These are phyloP conservation scores for Fomitopsis betulina DNA, from an alignment of 1,284 basidiomycete genomes.

Conservation along the genomic window DNA sequence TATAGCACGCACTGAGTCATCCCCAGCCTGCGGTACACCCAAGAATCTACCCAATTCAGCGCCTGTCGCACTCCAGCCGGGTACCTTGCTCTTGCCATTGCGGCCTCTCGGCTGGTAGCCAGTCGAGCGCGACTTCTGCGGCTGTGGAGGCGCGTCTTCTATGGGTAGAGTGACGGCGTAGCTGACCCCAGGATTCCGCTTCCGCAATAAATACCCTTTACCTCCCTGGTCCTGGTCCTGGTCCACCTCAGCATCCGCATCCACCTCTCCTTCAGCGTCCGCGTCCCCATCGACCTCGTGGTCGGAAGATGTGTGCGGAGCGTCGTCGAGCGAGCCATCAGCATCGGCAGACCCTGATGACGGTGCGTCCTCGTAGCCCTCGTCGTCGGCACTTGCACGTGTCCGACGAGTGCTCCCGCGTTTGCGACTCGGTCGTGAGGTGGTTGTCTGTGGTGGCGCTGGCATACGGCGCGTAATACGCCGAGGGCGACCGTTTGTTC, in stretches of 20 bases:
- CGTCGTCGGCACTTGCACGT: slow-evolving; percentile 36
- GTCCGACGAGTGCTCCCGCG: slow-evolving; percentile 20
- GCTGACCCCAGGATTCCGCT: slow-evolving; percentile 57
- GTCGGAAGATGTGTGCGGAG: slow-evolving; percentile 43
- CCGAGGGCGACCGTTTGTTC: slow-evolving; percentile 15
- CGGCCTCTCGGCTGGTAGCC: slow-evolving; percentile 27
- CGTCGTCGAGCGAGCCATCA: slow-evolving; percentile 55
- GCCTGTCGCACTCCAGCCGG: slow-evolving; percentile 74
- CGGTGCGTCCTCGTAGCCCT: slow-evolving; percentile 42
- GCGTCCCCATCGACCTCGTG: slow-evolving; percentile 35
- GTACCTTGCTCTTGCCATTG: slow-evolving; percentile 37
- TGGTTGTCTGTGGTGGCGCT: slow-evolving; percentile 15
- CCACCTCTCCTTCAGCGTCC: slow-evolving; percentile 41
- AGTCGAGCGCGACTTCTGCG: slow-evolving; percentile 28
- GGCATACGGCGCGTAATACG: slow-evolving; percentile 25
- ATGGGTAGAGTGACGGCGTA: slow-evolving; percentile 75
- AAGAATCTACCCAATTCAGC: slow-evolving; percentile 73
- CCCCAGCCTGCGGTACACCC: slow-evolving; percentile 47
- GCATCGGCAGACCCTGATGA: slow-evolving; percentile 51
- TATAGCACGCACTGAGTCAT: slow-evolving; percentile 56
- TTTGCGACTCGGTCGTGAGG: slow-evolving; percentile 10
- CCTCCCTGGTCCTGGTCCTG: slow-evolving; percentile 27
- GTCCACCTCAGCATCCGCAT: slow-evolving; percentile 39
- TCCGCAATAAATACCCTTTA: slow-evolving; percentile 59
- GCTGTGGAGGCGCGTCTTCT: slow-evolving; percentile 52